Base-by-base conservation (phyloP, 2,329 filamentous ascomycete species). In the Fonsecaea pugnacius region DNA sequence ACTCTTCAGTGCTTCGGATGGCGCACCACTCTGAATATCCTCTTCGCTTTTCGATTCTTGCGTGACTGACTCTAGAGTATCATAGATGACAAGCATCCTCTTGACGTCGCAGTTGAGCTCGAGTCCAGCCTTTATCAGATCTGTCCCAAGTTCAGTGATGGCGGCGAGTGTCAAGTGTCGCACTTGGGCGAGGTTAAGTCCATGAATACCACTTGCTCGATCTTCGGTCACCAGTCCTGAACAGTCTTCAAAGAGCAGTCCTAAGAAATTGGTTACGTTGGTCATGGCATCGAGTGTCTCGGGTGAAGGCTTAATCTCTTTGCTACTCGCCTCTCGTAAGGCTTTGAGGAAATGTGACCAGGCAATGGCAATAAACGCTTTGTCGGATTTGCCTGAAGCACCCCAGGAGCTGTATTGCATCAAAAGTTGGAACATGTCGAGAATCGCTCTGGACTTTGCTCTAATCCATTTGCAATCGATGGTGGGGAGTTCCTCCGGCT, bases 381-480 rank as follows among this genome's bases (percentile, higher is more conserved):
- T 77, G 10, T 78, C 74, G 63, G 74, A 76, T 18, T 62, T 62
- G 8, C 60, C 70, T 43, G 63, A 63, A 30, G 70, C 68, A 4
- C 76, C 73, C 79, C 83, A 86, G 16, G 83, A 75, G 1, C 80
- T 80, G 9, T 76, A 76, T 56, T 79, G 79, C 32, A 89, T 74
- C 7, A 87, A 76, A 1, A 77, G 77, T 70, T 87, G 83, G 18
- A 89, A 78, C 4, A 86, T 80, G 12, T 76, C 78, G n/a, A 96
- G 84, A 4, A 97, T 83, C 50, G 82, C 83, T 1, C 79, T 74
- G 4, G 89, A 80, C 66, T 91, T 91, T 64, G 86, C 89, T 59
- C 94, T 86, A 12, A 96, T 82, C 95, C 95, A 99, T 79, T 90
- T 92, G 4, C 90, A 83, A 72, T 98, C 92, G 6, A 98, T 80